Evolutionary conservation across 176 grass and related monocot genomes (phyloP), one percentile per base, ranked within the genome.

Genomic region (Eleusine coracana): DNA sequence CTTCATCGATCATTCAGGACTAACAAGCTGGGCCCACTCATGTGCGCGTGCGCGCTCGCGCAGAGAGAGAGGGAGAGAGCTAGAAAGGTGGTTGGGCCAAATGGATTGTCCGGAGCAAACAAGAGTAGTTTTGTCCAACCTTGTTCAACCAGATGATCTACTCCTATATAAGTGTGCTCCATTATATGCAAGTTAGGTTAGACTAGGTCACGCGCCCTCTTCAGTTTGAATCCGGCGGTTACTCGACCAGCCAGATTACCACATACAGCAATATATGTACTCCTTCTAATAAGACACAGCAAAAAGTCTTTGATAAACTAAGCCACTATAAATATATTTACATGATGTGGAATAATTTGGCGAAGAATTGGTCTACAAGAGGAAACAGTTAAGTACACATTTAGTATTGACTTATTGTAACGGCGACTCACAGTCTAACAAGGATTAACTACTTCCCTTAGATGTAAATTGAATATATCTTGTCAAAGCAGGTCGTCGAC

Each of bases 121-220:
- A 75, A 72, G 78, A 82, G 73, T 77, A 55, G 18, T 66, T 37
- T 81, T 60, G 83, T 89, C 88, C 66, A 77, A 82, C 78, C 83
- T 89, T 71, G 83, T 50, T 86, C 87, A 89, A 25, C 78, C 21
- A 82, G 66, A 70, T 70, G 56, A 86, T 82, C 83, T 40, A 58
- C 58, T 58, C 46, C 38, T 37, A 13, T 37, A 55, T 55, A 45
- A 23, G 55, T 81, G 71, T 37, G 38, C 25, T 51, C 29, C 13
- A 17, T 55, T 20, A 55, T 55, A 38, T 62, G 37, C 60, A 39
- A 58, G 79, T 82, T 78, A 59, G 83, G 78, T 77, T 27, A 45
- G 79, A 90, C 60, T 36, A 78, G 73, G 79, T 86, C 83, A 68
- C 23, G 44, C 34, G 44, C 8, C 44, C 7, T 55, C 34, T 3